Percentiles rank a stretch among this genome's conserved stretches.
phyloP scores from a whole-genome alignment of 768 basidiomycete genomes.

The Pisolithus tinctorius region DNA sequence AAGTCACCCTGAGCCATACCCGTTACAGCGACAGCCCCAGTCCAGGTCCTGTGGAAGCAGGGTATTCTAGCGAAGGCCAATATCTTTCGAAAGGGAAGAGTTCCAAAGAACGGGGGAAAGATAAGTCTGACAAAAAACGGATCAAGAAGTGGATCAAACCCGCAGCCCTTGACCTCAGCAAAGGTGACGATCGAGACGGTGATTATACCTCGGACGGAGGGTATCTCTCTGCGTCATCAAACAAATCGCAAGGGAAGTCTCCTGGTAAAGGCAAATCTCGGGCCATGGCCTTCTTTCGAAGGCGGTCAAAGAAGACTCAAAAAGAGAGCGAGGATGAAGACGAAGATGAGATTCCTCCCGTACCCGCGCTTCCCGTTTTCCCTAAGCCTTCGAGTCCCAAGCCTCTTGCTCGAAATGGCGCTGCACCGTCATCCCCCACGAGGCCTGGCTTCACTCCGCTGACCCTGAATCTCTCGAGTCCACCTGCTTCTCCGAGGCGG shows the following conservation, averaged over 20 bases:
- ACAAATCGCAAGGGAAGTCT: conserved; percentile 25
- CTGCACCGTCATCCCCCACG: conserved; percentile 19
- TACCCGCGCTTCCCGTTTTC: conserved; percentile 24
- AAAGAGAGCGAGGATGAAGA: conserved; percentile 26
- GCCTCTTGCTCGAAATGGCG: conserved; percentile 17
- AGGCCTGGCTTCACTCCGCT: conserved; percentile 24
- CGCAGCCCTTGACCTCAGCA: conserved; percentile 10
- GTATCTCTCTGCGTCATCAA: conserved; percentile 28
- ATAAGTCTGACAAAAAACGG: conserved; percentile 16
- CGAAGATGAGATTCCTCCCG: conserved; percentile 22
- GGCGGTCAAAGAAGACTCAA: conserved; percentile 20
- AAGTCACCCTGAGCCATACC: conserved; percentile 10
- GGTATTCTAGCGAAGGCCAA: conserved; percentile 27
- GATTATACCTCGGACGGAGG: conserved; percentile 25
- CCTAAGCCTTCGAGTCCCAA: conserved; percentile 24
- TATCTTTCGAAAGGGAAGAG: conserved; percentile 21
- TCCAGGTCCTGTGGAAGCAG: conserved; percentile 14
- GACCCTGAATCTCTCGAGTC: conserved; percentile 17
- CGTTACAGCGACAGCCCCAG: conserved; percentile 10
- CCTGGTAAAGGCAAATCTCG: conserved; percentile 23
- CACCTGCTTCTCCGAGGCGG: conserved; percentile 13
- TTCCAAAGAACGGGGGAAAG: conserved; percentile 8
- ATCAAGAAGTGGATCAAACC: conserved; percentile 13
- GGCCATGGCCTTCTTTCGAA: conserved; percentile 28
- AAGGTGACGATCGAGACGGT: conserved; percentile 14